phyloP scores from a whole-genome alignment of 208 protist species.

The Endotrypanum monterogeii region DNA sequence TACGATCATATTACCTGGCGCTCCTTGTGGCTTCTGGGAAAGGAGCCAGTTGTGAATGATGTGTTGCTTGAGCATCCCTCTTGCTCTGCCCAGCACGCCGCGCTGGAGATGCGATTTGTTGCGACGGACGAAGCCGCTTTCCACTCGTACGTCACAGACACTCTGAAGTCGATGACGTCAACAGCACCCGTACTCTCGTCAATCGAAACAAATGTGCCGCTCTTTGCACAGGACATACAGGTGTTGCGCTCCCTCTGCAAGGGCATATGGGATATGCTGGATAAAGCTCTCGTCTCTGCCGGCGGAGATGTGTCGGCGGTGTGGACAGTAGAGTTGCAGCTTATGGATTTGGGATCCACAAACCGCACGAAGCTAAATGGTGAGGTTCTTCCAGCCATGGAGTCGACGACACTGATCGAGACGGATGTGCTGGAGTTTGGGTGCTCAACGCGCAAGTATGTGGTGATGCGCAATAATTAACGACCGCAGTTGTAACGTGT shows the following conservation, averaged over 20 bases:
- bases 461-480: slow-evolving; percentile 49
- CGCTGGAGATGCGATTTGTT: slow-evolving; percentile 67
- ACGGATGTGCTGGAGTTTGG: slow-evolving; percentile 81
- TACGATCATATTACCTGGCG: slow-evolving; percentile 41
- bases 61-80: slow-evolving; percentile 71
- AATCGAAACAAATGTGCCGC: slow-evolving; percentile 1
- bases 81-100: slow-evolving; percentile 85
- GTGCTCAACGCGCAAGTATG: slow-evolving; percentile 66
- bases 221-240: slow-evolving; percentile 6
- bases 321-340: slow-evolving; percentile 69
- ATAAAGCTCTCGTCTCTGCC: slow-evolving; percentile 31
- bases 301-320: slow-evolving; percentile 32
- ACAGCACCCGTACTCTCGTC: neutral
- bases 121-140: slow-evolving; percentile 23
- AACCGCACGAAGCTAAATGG: slow-evolving; percentile 77
- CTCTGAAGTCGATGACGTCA: neutral
- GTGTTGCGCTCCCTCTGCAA: slow-evolving; percentile 29
- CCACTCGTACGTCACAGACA: neutral
- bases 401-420: slow-evolving; percentile 50
- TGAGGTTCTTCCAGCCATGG: slow-evolving; percentile 37
- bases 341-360: slow-evolving; percentile 75
- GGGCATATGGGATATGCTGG: slow-evolving; percentile 30
- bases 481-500: neutral
- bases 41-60: slow-evolving; percentile 63
- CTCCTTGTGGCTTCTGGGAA: slow-evolving; percentile 69